These are phyloP conservation scores for Closterium sp. DNA, from an alignment of 139 green algal species.

Conservation along the genomic window DNA sequence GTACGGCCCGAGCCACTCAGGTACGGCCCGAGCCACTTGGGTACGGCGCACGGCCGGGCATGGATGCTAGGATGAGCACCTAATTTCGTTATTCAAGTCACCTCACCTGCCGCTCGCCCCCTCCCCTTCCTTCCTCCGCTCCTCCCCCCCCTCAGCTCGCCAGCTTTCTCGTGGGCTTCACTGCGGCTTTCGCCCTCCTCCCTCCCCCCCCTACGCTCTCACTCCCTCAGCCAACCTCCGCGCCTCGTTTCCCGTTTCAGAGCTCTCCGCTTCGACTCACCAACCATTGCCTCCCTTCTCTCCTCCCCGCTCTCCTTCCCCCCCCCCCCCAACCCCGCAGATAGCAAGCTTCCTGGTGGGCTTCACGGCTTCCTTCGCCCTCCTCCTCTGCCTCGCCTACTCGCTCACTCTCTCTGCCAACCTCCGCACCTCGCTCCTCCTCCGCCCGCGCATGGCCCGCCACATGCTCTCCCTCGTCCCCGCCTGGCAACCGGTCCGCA, in stretches of 20 bases:
- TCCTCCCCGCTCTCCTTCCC: neutral
- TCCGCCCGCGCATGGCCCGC: constrained; percentile 11
- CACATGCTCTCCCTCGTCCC: neutral
- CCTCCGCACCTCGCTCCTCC: constrained; percentile 13
- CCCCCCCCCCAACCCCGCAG: neutral
- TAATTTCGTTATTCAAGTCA: too few relatives aligned
- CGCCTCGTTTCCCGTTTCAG: neutral
- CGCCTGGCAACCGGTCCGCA: constrained; percentile 19
- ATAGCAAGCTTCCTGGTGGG: neutral
- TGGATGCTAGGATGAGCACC: too few relatives aligned
- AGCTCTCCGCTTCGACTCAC: too few relatives aligned
- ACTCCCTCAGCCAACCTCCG: neutral
- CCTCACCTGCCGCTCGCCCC: neutral
- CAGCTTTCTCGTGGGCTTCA: neutral
- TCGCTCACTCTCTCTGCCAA: neutral
- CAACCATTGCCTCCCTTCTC: neutral
- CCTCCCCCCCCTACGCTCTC: neutral
- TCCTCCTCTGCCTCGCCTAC: neutral
- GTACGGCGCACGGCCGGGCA: too few relatives aligned
- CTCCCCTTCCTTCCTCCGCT: neutral
- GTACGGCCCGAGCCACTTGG: neutral
- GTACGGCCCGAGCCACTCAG: neutral
- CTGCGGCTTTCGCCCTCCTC: neutral
- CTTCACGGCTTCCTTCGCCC: neutral
- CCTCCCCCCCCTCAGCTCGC: neutral